Evolutionary conservation across 352 stramenopile genomes (phyloP).

Genomic region (Aphanomyces astaci): DNA sequence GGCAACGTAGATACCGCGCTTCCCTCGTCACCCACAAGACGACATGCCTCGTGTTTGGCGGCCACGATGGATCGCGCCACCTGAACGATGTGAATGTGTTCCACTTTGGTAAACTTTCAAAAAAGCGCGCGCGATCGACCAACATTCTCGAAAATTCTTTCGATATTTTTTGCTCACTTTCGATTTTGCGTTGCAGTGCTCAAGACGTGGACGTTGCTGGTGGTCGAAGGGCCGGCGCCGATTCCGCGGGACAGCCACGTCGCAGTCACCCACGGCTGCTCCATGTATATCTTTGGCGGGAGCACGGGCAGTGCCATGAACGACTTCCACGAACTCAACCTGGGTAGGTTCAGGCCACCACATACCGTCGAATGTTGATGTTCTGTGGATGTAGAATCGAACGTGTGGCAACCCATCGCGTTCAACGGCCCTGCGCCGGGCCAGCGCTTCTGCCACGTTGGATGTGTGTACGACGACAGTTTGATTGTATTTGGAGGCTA

Average conservation of each 20-base stretch:
- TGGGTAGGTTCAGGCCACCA: no score
- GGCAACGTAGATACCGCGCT: slow-evolving; percentile 72
- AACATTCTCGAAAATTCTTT: not conserved
- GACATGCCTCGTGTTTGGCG: slow-evolving; percentile 93
- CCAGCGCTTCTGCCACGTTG: slow-evolving; percentile 96
- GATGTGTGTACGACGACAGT: slow-evolving; percentile 84
- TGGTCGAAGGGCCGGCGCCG: slow-evolving; percentile 83
- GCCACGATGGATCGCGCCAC: slow-evolving; percentile 96
- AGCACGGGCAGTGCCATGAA: slow-evolving; percentile 95
- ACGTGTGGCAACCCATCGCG: slow-evolving; percentile 61
- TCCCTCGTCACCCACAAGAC: slow-evolving; percentile 89
- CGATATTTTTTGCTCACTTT: not conserved
- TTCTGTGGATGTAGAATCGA: slow-evolving; percentile 34
- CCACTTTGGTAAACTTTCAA: slow-evolving; percentile 79
- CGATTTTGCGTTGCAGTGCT: slow-evolving; percentile 37
- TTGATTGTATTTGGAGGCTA: slow-evolving; percentile 96
- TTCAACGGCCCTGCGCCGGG: slow-evolving; percentile 77
- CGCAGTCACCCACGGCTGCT: slow-evolving; percentile 88
- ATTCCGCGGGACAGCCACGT: slow-evolving; percentile 96
- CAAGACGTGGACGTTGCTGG: slow-evolving; percentile 84
- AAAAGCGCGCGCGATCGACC: not conserved
- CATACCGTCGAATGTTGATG: no score
- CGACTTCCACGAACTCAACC: slow-evolving; percentile 94
- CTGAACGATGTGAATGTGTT: slow-evolving; percentile 96
- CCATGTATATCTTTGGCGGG: slow-evolving; percentile 94